phyloP scores from a whole-genome alignment of 768 basidiomycete genomes.

The Leccinum fibrillosum region DNA sequence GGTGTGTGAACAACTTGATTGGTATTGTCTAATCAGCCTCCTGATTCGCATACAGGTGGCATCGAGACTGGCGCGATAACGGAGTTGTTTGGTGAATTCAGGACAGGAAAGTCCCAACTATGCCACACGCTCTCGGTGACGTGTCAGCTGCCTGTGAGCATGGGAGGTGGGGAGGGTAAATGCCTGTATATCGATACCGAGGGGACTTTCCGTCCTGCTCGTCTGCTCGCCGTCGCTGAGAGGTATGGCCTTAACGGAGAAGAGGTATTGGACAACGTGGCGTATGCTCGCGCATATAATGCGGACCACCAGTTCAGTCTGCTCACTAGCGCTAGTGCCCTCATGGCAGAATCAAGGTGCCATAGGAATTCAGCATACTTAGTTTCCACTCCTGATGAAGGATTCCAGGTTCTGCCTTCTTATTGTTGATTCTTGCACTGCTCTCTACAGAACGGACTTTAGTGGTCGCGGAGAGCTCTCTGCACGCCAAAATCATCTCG shows the following conservation, averaged over 20 bases:
- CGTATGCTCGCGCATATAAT: conserved; percentile 97
- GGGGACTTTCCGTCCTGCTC: conserved; percentile 96
- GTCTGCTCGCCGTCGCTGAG: conserved; percentile 92
- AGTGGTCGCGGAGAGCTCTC: conserved; percentile 94
- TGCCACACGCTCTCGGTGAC: conserved; percentile 98
- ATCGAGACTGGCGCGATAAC: conserved; percentile 99
- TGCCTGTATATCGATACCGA: conserved; percentile 99
- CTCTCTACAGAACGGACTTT: conserved; percentile 93
- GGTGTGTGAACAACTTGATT: conserved; percentile 43
- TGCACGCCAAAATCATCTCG: conserved; percentile 92
- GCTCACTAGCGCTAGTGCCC: conserved; percentile 88
- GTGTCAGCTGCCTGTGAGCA: conserved; percentile 93
- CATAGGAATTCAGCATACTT: conserved; percentile 20
- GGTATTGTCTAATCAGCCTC: conserved; percentile 1
- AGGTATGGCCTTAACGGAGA: conserved; percentile 96
- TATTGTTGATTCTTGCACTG: conserved; percentile 95
- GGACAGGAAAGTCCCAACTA: conserved; percentile 97
- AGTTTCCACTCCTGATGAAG: conserved; percentile 7
- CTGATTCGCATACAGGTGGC: conserved; percentile 55
- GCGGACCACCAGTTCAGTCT: conserved; percentile 95
- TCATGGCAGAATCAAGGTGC: conserved; percentile 98
- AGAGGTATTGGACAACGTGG: conserved; percentile 97
- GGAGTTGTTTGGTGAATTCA: conserved; percentile 96
- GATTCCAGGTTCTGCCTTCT: conserved; percentile 83
- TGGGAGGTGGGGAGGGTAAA: conserved; percentile 99